Evolutionary conservation across 331 rosid genomes (phyloP).

Genomic region (Quercus phellos): DNA sequence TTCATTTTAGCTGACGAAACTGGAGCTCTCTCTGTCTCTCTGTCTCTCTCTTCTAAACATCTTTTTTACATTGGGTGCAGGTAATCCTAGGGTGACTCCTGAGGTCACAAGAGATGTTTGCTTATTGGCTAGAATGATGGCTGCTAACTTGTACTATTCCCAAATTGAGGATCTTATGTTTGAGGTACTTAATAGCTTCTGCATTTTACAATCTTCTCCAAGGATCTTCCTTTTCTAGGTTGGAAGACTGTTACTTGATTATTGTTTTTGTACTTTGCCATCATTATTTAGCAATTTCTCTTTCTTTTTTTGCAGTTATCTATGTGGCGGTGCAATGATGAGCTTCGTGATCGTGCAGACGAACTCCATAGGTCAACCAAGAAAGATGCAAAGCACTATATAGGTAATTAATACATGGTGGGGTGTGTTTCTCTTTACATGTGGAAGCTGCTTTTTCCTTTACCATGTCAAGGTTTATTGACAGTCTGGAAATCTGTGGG

Average conservation of each 20-base stretch:
- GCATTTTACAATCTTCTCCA: not conserved
- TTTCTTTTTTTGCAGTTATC: slow-evolving; percentile 58
- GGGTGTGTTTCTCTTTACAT: not conserved
- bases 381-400: slow-evolving; percentile 93
- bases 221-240: not conserved
- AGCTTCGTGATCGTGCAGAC: slow-evolving; percentile 79
- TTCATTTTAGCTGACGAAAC: not conserved
- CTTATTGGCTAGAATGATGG: slow-evolving; percentile 98
- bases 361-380: slow-evolving; percentile 59
- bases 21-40: not conserved
- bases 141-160: slow-evolving; percentile 90
- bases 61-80: slow-evolving; percentile 40
- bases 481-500: not conserved
- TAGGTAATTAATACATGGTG: slow-evolving; percentile 44
- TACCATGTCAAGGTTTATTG: not conserved
- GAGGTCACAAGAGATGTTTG: slow-evolving; percentile 99
- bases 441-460: not conserved
- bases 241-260: slow-evolving; percentile 1
- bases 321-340: slow-evolving; percentile 99
- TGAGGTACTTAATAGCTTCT: slow-evolving; percentile 53
- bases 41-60: slow-evolving; percentile 1
- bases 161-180: slow-evolving; percentile 99
- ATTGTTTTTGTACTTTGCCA: not conserved
- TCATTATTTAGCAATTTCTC: slow-evolving; percentile 10
- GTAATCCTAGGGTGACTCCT: slow-evolving; percentile 98